phyloP scores from a whole-genome alignment of 305 asterid species.

The Petunia hybrid region DNA sequence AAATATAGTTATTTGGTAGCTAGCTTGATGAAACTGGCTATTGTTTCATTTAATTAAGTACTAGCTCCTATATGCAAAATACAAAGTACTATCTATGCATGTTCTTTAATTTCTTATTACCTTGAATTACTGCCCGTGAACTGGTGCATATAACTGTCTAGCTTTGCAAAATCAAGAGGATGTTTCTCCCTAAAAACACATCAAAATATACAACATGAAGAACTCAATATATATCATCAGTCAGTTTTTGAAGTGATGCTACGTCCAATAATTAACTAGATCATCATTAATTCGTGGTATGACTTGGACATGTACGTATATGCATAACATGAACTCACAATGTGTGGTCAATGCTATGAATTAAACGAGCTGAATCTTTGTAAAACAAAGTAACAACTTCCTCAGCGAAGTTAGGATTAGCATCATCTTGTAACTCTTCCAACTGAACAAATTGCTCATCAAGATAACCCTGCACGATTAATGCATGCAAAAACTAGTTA shows the following conservation, averaged over 20 bases:
- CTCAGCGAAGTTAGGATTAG: conserved; percentile 74
- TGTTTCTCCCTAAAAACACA: conserved; percentile 56
- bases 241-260: not conserved
- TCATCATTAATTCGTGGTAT: not conserved
- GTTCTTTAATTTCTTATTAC: conserved; percentile 38
- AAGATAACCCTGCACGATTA: conserved; percentile 58
- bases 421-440: conserved; percentile 81
- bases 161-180: conserved; percentile 67
- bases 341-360: conserved; percentile 64
- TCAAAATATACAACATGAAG: not conserved
- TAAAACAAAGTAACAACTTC: conserved; percentile 77
- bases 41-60: too few species aligned
- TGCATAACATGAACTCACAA: conserved; percentile 48
- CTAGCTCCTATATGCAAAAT: too few species aligned
- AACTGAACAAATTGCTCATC: conserved; percentile 74
- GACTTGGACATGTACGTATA: not conserved
- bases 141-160: conserved; percentile 70
- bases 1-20: not conserved
- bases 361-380: conserved; percentile 60
- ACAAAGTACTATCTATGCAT: not conserved
- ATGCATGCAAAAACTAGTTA: not conserved
- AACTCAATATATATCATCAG: too few species aligned
- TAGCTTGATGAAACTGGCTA: not conserved
- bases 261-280: not conserved
- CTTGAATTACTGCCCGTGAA: conserved; percentile 77